phyloP scores from a whole-genome alignment of 257 asterid species.

The Solanum chiquidenum region DNA sequence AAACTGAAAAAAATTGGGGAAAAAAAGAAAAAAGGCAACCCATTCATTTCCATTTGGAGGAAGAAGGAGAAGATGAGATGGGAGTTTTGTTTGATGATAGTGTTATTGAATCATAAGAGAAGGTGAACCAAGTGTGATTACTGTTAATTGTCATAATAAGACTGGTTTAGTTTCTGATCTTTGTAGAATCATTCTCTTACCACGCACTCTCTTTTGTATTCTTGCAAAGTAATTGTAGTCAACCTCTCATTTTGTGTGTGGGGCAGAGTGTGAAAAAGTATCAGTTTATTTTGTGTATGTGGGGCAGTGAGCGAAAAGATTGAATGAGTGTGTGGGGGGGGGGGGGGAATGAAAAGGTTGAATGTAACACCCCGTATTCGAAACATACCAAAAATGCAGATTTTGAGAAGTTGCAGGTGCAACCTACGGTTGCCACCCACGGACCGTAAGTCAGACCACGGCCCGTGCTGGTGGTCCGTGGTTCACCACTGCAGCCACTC shows the following conservation, averaged over 20 bases:
- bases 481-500: too few species aligned
- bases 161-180: slow-evolving; percentile 87
- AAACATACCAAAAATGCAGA: too few species aligned
- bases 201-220: neutral
- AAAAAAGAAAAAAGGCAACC: neutral
- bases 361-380: too few species aligned
- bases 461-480: too few species aligned
- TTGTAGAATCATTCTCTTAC: slow-evolving; percentile 68
- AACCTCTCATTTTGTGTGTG: neutral
- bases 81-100: slow-evolving; percentile 67
- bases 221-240: neutral
- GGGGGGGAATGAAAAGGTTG: neutral
- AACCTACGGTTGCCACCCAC: too few species aligned
- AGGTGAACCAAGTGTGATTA: slow-evolving; percentile 67
- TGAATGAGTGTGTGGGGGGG: neutral
- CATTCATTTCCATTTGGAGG: neutral
- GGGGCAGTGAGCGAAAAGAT: neutral
- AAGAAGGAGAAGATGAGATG: slow-evolving; percentile 17
- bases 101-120: slow-evolving; percentile 42
- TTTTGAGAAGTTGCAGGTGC: too few species aligned
- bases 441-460: too few species aligned
- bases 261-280: neutral
- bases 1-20: neutral
- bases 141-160: slow-evolving; percentile 82
- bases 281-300: neutral